Base-by-base conservation (phyloP, 2,329 filamentous ascomycete genomes). In the Pseudocercospora fuligena region DNA sequence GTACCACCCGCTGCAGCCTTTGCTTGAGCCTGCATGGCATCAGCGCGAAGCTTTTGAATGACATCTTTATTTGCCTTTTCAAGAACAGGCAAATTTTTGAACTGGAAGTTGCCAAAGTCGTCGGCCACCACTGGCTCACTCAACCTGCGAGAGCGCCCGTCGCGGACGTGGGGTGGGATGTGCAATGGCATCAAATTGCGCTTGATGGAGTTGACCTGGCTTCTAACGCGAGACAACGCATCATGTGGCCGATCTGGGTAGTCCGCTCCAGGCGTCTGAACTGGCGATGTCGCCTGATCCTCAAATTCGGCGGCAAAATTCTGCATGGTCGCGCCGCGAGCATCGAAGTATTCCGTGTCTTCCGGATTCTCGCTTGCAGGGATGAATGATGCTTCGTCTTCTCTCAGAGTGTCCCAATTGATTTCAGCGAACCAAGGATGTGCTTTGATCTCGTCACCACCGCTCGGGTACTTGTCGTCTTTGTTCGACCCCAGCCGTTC, bases 61-160 rank as follows among this genome's bases (percentile, higher is more conserved):
- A 98, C 93, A 74, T 99, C 95, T 78, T 99, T 99, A 80, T 99
- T 99, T 63, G 95, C 95, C 79, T 97, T 98, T 75, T 98, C 95
- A 19, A 99, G 85, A 21, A 98, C 94, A 0, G 94, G 94, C 58
- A 99, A 82, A 74, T 99, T 99, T 82, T 99, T 99, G 85, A 97
- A 99, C 46, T 93, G 89, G 79, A 99, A 99, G 69, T 89, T 93
- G 33, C 95, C 95, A 83, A 99, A 99, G 77, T 99, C 96, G 78
- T 99, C 95, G 0, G 90, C 86, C 33, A 89, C 87, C 16, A 94
- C 89, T 1, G 95, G 95, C 79, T 99, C 95, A 78, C 94, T 98
- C 46, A 98, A 84, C 72, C 95, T 87, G 70, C 95, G 88, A 72
- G 88, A 94, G 75, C 97, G 92, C 61, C 91, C 87, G 79, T 99